A percentile compares a stretch with the other conserved stretches of the same genome.
phyloP scores from a whole-genome alignment of 129 eudicot species.

The Calendula officinalis region DNA sequence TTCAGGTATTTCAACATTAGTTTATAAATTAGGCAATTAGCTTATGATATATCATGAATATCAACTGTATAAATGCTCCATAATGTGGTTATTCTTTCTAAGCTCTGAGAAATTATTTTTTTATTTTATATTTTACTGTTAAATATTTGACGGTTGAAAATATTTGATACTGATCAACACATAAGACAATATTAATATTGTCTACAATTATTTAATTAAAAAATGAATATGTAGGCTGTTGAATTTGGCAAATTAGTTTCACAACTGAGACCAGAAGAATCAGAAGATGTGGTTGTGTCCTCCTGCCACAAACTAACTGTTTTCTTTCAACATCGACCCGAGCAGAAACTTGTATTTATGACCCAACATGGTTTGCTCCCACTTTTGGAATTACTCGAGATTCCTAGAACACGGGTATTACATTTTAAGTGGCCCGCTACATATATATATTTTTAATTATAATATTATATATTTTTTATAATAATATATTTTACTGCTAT shows the following conservation, averaged over 20 bases:
- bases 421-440: conserved; percentile 12
- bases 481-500: conserved; percentile 17
- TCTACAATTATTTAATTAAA: conserved; percentile 11
- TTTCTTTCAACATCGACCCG: conserved; percentile 87
- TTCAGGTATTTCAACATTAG: conserved; percentile 58
- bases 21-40: conserved; percentile 8
- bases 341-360: conserved; percentile 86
- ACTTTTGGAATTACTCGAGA: conserved; percentile 84
- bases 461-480: background rate
- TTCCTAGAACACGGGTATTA: conserved; percentile 80
- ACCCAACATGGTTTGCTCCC: conserved; percentile 95
- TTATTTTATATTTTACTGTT: background rate
- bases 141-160: too few relatives aligned
- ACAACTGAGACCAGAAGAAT: conserved; percentile 81
- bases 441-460: background rate
- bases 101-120: conserved; percentile 1
- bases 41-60: background rate
- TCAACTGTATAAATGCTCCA: background rate
- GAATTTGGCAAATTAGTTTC: conserved; percentile 85
- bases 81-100: background rate
- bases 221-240: conserved; percentile 59
- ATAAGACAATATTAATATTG: conserved; percentile 7
- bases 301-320: conserved; percentile 80
- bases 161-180: conserved; percentile 1
- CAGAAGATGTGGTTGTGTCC: conserved; percentile 87